phyloP scores from a whole-genome alignment of 2,329 filamentous ascomycete species.

The Aspergillus persii region DNA sequence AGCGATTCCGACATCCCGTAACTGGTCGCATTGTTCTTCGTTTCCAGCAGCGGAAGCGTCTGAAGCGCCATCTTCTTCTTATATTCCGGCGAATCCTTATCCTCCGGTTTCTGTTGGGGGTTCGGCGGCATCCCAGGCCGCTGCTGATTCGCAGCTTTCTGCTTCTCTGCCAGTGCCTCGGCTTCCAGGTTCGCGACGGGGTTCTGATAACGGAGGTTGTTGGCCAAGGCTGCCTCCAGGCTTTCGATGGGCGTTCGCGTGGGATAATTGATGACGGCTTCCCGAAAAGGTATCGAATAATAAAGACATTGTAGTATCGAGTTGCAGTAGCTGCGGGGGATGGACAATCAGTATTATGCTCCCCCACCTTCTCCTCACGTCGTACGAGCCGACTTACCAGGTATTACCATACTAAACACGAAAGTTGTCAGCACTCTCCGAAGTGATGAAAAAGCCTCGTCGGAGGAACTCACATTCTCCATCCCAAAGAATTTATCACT shows the following conservation, averaged over 20 bases:
- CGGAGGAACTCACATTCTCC: slow-evolving; percentile 74
- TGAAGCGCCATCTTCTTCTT: slow-evolving; percentile 96
- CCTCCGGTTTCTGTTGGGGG: slow-evolving; percentile 70
- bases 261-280: slow-evolving; percentile 91
- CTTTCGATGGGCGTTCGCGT: slow-evolving; percentile 67
- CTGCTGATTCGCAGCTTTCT: slow-evolving; percentile 39
- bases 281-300: slow-evolving; percentile 89
- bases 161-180: slow-evolving; percentile 47
- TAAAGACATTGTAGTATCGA: slow-evolving; percentile 97
- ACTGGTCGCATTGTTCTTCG: slow-evolving; percentile 74
- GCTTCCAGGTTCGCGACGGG: slow-evolving; percentile 57
- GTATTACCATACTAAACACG: slow-evolving; percentile 83
- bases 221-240: slow-evolving; percentile 56
- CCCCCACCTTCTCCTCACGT: not conserved
- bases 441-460: not conserved
- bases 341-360: slow-evolving; percentile 5
- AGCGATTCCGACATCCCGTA: slow-evolving; percentile 95
- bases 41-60: slow-evolving; percentile 79
- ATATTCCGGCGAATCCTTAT: slow-evolving; percentile 94
- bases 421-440: slow-evolving; percentile 17
- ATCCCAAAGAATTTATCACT: slow-evolving; percentile 98
- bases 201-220: slow-evolving; percentile 57
- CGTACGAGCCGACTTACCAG: slow-evolving; percentile 62
- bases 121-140: slow-evolving; percentile 53
- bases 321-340: slow-evolving; percentile 78